These are phyloP conservation scores for Torulaspora gathmanii DNA, from an alignment of 805 yeast genomes.

Conservation along the genomic window DNA sequence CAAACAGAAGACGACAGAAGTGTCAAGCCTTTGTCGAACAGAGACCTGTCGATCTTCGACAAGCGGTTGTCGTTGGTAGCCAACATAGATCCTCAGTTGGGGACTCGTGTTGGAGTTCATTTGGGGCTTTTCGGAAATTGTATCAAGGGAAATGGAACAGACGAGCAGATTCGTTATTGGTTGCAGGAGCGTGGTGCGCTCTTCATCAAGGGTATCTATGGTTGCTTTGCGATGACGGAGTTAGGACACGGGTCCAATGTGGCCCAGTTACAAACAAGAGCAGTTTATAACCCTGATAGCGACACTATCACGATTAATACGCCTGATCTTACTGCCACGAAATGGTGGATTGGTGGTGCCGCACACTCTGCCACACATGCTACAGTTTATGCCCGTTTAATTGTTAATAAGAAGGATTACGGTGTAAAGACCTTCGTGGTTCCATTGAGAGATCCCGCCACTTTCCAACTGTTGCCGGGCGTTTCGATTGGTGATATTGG, in stretches of 20 bases:
- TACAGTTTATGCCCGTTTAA: constrained; percentile 77
- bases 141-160: constrained; percentile 81
- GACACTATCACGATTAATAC: constrained; percentile 76
- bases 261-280: constrained; percentile 90
- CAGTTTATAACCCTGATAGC: constrained; percentile 60
- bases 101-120: constrained; percentile 84
- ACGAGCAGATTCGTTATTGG: constrained; percentile 82
- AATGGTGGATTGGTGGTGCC: constrained; percentile 99
- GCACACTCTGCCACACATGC: constrained; percentile 91
- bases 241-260: constrained; percentile 92
- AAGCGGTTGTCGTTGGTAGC: constrained; percentile 56
- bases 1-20: constrained; percentile 19
- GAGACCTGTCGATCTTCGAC: constrained; percentile 42
- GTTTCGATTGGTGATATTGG: constrained; percentile 88
- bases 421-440: constrained; percentile 93
- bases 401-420: constrained; percentile 77
- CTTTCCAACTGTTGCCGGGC: constrained; percentile 73
- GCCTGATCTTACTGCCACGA: constrained; percentile 88
- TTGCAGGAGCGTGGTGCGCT: constrained; percentile 61
- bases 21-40: constrained; percentile 19
- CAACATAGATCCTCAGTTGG: constrained; percentile 70
- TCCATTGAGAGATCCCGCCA: constrained; percentile 67
- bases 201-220: constrained; percentile 58
- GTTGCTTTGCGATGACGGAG: constrained; percentile 93
- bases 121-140: constrained; percentile 79